phyloP scores from a whole-genome alignment of 2,329 filamentous ascomycete species.

The Phialophora macrospora region DNA sequence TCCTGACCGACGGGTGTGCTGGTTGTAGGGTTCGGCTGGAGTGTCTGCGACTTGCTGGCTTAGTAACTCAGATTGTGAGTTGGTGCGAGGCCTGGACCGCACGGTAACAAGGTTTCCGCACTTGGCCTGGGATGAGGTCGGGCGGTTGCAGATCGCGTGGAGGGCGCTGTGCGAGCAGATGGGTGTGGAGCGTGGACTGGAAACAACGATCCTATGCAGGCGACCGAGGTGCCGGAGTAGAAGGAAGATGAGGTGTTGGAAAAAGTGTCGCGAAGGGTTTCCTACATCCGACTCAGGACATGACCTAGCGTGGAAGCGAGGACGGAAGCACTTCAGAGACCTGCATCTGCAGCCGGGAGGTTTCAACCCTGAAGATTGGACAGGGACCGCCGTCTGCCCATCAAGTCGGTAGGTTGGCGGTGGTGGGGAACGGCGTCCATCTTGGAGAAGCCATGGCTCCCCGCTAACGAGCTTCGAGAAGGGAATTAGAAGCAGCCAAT shows the following conservation, averaged over 20 bases:
- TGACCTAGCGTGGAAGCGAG: conserved; percentile 9
- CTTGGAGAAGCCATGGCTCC: conserved; percentile 6
- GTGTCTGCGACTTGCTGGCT: conserved; percentile 5
- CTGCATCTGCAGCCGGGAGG: conserved; percentile 9
- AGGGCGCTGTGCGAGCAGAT: not conserved
- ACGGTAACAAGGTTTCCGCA: not conserved
- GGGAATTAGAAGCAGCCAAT: not conserved
- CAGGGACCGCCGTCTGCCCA: not conserved
- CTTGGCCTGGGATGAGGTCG: not conserved
- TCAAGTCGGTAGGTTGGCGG: conserved; percentile 1
- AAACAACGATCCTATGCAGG: not conserved
- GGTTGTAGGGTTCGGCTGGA: not conserved
- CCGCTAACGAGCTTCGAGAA: conserved; percentile 8
- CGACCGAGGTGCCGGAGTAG: not conserved
- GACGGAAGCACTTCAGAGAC: conserved; percentile 1
- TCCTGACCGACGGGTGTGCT: not conserved
- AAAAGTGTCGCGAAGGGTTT: conserved; percentile 2
- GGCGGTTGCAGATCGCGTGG: conserved; percentile 1
- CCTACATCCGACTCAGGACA: conserved; percentile 14
- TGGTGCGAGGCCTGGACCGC: conserved; percentile 6
- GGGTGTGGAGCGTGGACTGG: not conserved
- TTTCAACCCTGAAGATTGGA: conserved; percentile 11
- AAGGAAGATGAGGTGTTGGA: conserved; percentile 1
- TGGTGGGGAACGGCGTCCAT: conserved; percentile 4
- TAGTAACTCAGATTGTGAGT: conserved; percentile 8